Base-by-base conservation (phyloP, 169 alveolate genomes). In the Plasmodium berghei region DNA sequence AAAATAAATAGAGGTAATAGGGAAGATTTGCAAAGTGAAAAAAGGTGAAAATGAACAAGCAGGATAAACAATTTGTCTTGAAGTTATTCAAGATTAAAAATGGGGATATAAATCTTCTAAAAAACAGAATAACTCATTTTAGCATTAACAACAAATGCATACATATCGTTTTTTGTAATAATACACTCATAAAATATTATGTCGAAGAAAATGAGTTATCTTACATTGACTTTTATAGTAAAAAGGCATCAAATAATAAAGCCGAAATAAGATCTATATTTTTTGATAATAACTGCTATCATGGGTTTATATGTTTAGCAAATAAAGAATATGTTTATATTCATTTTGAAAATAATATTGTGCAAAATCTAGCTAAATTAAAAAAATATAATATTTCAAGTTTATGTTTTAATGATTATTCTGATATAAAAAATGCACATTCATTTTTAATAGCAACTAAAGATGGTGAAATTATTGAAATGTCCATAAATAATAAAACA, bases 251-350 rank as follows among this genome's bases (percentile, higher is more conserved):
- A 58, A 85, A 85, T 64, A 85, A 73, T 54, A 85, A 85, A 59
- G 91, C 87, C 4, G 91, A 85, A 85, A 85, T 85, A 70, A 24
- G 91, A 16, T 85, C 91, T 12, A 85, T 85, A 24, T 85, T 66
- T 42, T 85, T 85, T 85, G 91, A 85, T 55, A 52, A 48, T 42
- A 85, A 85, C 42, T 85, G 91, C 48, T 85, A 85, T 52, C 91
- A 85, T 85, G 91, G 91, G 42, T 69, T 85, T 85, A 85, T 85
- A 58, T 85, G 91, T 28, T 64, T 85, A 54, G 91, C 91, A 34
- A 85, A 85, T 52, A 85, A 85, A 9, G 91, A 85, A 58, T 85
- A 85, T 85, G 62, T 85, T 20, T 85, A 85, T 69, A 67, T 85
- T 42, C 91, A 85, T 20, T 85, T 85, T 61, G 91, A 85, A 70